Conservation (phyloP, 164 flowering plant species). For the Berberis vulgaris region DNA sequence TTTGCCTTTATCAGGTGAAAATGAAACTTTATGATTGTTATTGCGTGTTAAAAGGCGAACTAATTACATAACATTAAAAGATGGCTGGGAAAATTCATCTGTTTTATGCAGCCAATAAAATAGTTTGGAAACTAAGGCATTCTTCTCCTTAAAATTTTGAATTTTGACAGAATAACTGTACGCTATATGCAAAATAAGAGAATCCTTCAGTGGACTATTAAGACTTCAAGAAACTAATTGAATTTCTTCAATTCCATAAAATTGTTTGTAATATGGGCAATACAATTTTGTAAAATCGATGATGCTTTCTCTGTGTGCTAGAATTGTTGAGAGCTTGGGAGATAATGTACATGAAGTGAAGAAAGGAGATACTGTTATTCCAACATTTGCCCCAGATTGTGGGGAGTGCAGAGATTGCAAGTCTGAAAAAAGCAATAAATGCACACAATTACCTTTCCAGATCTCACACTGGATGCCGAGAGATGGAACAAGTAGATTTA, state of each 20-base stretch:
- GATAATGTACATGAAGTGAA: slow-evolving; percentile 45
- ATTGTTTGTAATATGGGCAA: background rate
- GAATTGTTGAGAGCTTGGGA: slow-evolving; percentile 63
- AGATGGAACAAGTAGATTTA: slow-evolving; percentile 38
- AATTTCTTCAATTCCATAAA: background rate
- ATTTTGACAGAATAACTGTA: too few species aligned
- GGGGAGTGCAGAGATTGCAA: slow-evolving; percentile 48
- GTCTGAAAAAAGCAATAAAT: slow-evolving; percentile 77
- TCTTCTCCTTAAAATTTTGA: too few species aligned
- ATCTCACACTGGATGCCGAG: slow-evolving; percentile 64
- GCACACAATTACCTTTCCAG: slow-evolving; percentile 55
- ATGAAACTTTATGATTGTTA: too few species aligned
- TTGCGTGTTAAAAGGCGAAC: too few species aligned
- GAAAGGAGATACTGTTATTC: slow-evolving; percentile 50
- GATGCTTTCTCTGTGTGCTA: slow-evolving; percentile 2
- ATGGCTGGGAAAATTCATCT: too few species aligned
- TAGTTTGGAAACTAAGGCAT: too few species aligned
- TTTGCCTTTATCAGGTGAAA: too few species aligned
- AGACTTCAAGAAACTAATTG: too few species aligned
- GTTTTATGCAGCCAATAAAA: too few species aligned
- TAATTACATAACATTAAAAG: too few species aligned
- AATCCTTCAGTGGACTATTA: too few species aligned
- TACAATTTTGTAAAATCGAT: background rate
- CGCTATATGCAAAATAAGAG: too few species aligned
- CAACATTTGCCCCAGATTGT: slow-evolving; percentile 39